These are phyloP conservation scores for Selaginella moellendorffii DNA, from an alignment of 75 land plant genomes.

Conservation along the genomic window DNA sequence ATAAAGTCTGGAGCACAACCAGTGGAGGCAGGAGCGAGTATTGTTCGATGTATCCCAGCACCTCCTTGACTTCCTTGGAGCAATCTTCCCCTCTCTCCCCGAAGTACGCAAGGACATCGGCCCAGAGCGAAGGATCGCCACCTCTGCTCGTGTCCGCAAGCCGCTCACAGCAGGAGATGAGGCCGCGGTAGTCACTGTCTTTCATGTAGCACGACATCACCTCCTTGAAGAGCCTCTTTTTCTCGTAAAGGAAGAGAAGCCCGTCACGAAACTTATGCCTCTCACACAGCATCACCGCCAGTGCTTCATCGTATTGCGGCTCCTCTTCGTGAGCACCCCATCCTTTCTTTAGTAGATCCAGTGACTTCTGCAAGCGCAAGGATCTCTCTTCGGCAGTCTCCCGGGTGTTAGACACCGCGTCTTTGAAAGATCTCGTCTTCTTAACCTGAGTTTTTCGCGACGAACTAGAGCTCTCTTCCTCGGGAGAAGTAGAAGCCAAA, in stretches of 20 bases:
- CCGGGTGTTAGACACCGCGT: constrained; percentile 2
- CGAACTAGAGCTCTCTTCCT: not conserved
- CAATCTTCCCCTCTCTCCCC: constrained; percentile 97
- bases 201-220: constrained; percentile 93
- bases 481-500: constrained; percentile 40
- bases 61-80: constrained; percentile 90
- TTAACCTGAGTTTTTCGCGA: constrained; percentile 3
- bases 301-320: constrained; percentile 78
- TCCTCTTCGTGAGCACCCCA: constrained; percentile 73
- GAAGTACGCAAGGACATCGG: constrained; percentile 76
- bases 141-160: constrained; percentile 79
- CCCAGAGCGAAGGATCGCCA: constrained; percentile 89
- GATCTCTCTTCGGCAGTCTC: constrained; percentile 21
- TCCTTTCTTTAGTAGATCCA: constrained; percentile 63
- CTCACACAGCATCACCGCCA: constrained; percentile 76
- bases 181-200: constrained; percentile 80
- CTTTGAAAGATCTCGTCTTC: constrained; percentile 5
- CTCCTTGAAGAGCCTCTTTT: constrained; percentile 88
- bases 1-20: constrained; percentile 70
- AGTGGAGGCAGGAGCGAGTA: constrained; percentile 88
- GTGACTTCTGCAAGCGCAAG: constrained; percentile 49
- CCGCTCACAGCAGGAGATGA: constrained; percentile 84
- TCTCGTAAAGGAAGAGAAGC: constrained; percentile 70
- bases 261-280: constrained; percentile 83
- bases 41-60: constrained; percentile 69